These are phyloP conservation scores for Blastobotrys peoriensis DNA, from an alignment of 805 yeast genomes.

Conservation along the genomic window DNA sequence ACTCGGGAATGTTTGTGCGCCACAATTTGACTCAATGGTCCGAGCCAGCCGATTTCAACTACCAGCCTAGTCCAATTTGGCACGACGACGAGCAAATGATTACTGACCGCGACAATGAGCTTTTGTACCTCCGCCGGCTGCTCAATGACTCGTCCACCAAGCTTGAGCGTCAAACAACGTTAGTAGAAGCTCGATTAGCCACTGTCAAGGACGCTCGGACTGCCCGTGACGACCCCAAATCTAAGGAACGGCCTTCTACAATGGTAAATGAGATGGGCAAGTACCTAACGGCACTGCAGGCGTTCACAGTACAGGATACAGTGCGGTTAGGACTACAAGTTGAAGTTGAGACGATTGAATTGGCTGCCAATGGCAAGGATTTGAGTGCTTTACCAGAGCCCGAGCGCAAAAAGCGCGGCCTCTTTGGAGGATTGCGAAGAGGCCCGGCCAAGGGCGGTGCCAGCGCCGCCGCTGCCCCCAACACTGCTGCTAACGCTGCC, in stretches of 20 bases:
- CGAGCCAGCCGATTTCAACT: conserved; percentile 81
- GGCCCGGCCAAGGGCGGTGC: conserved; percentile 13
- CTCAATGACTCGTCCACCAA: conserved; percentile 29
- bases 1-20: conserved; percentile 85
- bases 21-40: conserved; percentile 73
- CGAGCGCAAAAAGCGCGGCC: conserved; percentile 48
- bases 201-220: conserved; percentile 12
- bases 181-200: conserved; percentile 14
- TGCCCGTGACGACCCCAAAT: conserved; percentile 32
- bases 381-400: conserved; percentile 28
- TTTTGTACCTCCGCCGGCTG: conserved; percentile 31
- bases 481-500: conserved; percentile 2
- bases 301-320: conserved; percentile 69
- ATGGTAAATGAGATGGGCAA: conserved; percentile 43
- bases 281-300: conserved; percentile 42
- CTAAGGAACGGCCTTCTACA: conserved; percentile 35
- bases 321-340: conserved; percentile 72
- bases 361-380: conserved; percentile 65
- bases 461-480: conserved; percentile 9
- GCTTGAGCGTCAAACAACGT: conserved; percentile 18
- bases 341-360: conserved; percentile 82
- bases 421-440: conserved; percentile 36
- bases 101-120: conserved; percentile 37
- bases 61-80: conserved; percentile 89
- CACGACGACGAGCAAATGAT: conserved; percentile 84